Conservation (phyloP, 805 yeast genomes). For the Zygosaccharomyces pseudorouxii region DNA sequence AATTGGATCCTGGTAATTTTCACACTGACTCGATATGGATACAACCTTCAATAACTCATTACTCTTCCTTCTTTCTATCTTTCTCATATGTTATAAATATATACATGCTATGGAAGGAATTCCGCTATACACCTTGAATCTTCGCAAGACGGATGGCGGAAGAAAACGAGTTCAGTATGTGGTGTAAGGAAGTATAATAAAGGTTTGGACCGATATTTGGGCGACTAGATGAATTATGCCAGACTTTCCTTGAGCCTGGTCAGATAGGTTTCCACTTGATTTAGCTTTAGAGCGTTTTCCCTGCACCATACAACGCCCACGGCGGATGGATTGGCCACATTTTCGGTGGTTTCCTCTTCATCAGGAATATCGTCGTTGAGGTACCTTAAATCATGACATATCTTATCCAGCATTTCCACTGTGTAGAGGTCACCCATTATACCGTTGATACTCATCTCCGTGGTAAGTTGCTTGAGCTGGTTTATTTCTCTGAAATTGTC, state of each 20-base stretch:
- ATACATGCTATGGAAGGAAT: neutral
- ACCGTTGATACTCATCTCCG: slow-evolving; percentile 34
- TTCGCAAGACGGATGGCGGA: slow-evolving; percentile 1
- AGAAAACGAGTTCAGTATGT: neutral
- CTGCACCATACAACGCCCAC: slow-evolving; percentile 27
- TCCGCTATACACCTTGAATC: neutral
- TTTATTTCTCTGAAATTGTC: slow-evolving; percentile 25
- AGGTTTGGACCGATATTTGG: neutral
- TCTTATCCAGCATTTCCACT: slow-evolving; percentile 22
- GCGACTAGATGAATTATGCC: slow-evolving; percentile 3
- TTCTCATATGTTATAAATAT: neutral
- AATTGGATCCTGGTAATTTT: neutral
- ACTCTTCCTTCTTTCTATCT: neutral
- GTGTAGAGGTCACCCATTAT: slow-evolving; percentile 31
- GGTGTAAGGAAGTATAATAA: slow-evolving; percentile 4
- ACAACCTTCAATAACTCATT: neutral
- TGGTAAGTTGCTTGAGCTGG: slow-evolving; percentile 18
- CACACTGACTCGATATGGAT: neutral
- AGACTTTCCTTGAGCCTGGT: slow-evolving; percentile 20
- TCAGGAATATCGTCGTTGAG: slow-evolving; percentile 27
- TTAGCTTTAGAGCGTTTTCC: slow-evolving; percentile 21
- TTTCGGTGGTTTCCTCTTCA: slow-evolving; percentile 9
- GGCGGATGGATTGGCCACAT: slow-evolving; percentile 4
- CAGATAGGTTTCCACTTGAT: slow-evolving; percentile 23
- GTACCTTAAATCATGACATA: slow-evolving; percentile 18